Evolutionary conservation across 164 flowering plant genomes (phyloP).

Genomic region (Kingdonia uniflora): DNA sequence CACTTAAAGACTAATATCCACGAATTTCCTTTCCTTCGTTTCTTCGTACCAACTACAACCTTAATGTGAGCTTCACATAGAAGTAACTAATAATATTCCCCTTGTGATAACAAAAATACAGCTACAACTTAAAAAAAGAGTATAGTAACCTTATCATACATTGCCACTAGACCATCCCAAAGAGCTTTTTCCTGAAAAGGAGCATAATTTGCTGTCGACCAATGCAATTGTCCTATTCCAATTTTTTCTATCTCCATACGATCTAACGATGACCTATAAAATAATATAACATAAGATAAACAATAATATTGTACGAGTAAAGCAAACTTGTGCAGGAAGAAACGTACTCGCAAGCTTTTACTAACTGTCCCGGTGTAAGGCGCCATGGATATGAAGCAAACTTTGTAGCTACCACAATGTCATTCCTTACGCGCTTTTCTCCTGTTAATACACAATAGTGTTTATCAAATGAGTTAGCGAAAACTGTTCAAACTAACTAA

Average conservation of each 20-base stretch:
- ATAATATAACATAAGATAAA: not conserved
- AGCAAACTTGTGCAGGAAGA: not conserved
- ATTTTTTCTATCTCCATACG: constrained; percentile 73
- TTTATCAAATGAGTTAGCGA: no score
- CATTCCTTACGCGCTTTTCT: constrained; percentile 25
- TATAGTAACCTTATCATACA: constrained; percentile 85
- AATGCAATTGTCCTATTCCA: constrained; percentile 90
- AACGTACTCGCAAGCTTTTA: constrained; percentile 83
- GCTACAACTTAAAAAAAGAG: not conserved
- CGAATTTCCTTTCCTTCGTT: no score
- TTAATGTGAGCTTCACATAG: no score
- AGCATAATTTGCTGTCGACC: constrained; percentile 98
- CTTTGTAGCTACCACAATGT: constrained; percentile 85
- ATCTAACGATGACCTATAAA: constrained; percentile 60
- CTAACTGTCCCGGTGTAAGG: constrained; percentile 77
- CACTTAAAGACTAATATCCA: no score
- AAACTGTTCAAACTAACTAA: constrained; percentile 1
- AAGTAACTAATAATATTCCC: no score
- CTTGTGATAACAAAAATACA: no score
- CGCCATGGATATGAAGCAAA: constrained; percentile 99
- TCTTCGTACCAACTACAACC: no score
- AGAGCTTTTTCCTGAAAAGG: constrained; percentile 84
- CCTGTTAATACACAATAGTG: constrained; percentile 25
- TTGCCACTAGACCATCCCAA: constrained; percentile 98
- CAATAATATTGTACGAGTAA: constrained; percentile 1